phyloP scores from a whole-genome alignment of 768 basidiomycete species.

The Austroboletus festivus region DNA sequence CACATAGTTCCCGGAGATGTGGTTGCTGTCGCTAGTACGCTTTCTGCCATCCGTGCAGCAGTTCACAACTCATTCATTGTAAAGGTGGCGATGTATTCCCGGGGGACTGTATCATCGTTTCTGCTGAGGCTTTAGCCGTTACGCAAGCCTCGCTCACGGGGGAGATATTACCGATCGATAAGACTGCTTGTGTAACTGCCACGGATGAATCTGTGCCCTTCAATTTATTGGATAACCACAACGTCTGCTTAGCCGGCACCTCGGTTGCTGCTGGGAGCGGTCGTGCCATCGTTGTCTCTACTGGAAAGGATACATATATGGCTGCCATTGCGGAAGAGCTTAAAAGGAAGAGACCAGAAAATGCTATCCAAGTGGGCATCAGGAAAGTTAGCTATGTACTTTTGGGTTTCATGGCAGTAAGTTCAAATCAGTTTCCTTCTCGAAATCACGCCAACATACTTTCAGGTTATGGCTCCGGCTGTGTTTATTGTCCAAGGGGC shows the following conservation, averaged over 20 bases:
- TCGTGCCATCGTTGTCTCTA: conserved; percentile 29
- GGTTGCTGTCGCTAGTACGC: conserved; percentile 29
- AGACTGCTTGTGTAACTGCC: conserved; percentile 17
- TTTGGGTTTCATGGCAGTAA: conserved; percentile 30
- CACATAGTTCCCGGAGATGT: conserved; percentile 34
- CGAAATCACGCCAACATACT: not conserved
- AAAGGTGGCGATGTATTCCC: conserved; percentile 36
- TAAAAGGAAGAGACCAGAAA: conserved; percentile 30
- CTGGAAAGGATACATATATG: conserved; percentile 34
- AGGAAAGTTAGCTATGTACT: conserved; percentile 34
- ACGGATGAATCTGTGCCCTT: conserved; percentile 18
- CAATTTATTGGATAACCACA: conserved; percentile 31
- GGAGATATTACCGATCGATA: conserved; percentile 36
- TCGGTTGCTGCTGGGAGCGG: conserved; percentile 35
- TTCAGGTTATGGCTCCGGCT: conserved; percentile 29
- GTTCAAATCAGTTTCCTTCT: not conserved
- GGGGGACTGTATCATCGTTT: conserved; percentile 34
- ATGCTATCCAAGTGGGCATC: conserved; percentile 33
- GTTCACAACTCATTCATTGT: not conserved
- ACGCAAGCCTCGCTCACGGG: conserved; percentile 37
- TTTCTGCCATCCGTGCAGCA: not conserved
- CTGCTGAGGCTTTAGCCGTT: conserved; percentile 32
- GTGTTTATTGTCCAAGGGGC: conserved; percentile 32
- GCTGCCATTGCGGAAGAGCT: conserved; percentile 35
- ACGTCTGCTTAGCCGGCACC: conserved; percentile 34